These are phyloP conservation scores for Fusarium sp. DNA, from an alignment of 2,329 filamentous ascomycete genomes.

Conservation along the genomic window DNA sequence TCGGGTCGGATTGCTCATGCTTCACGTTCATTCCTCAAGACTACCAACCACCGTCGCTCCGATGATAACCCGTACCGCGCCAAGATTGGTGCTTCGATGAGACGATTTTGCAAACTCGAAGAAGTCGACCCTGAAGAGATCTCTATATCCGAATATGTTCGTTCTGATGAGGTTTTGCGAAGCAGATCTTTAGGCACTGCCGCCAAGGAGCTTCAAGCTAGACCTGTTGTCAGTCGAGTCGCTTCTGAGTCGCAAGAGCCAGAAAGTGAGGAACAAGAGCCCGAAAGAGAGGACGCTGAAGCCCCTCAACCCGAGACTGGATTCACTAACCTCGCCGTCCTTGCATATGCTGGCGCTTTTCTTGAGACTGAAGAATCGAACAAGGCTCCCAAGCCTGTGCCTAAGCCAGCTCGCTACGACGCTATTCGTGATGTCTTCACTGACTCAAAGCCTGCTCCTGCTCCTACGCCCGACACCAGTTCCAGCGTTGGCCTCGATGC, in stretches of 20 bases:
- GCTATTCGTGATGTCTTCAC: slow-evolving; percentile 57
- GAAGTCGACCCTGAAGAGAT: slow-evolving; percentile 50
- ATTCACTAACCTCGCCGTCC: slow-evolving; percentile 46
- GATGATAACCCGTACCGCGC: slow-evolving; percentile 48
- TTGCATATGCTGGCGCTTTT: slow-evolving; percentile 48
- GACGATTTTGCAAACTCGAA: slow-evolving; percentile 52
- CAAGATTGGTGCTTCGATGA: slow-evolving; percentile 50
- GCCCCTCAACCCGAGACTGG: slow-evolving; percentile 38
- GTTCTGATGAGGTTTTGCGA: slow-evolving; percentile 48
- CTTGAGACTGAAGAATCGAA: slow-evolving; percentile 44
- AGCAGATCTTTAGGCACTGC: slow-evolving; percentile 51
- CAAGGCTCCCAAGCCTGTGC: slow-evolving; percentile 39
- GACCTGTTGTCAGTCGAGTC: slow-evolving; percentile 43
- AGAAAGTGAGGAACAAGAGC: slow-evolving; percentile 38
- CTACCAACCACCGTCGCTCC: slow-evolving; percentile 48
- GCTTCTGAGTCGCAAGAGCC: slow-evolving; percentile 44
- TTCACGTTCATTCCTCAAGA: slow-evolving; percentile 56
- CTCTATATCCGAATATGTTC: slow-evolving; percentile 47
- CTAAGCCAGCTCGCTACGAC: slow-evolving; percentile 50
- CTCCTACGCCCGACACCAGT: slow-evolving; percentile 41
- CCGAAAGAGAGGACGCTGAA: slow-evolving; percentile 35
- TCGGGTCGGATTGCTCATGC: slow-evolving; percentile 60
- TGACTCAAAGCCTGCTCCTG: slow-evolving; percentile 47
- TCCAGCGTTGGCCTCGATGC: slow-evolving; percentile 45
- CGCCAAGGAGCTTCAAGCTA: slow-evolving; percentile 46